phyloP scores from a whole-genome alignment of 495 filamentous ascomycete species.

The Xylaria acuta region DNA sequence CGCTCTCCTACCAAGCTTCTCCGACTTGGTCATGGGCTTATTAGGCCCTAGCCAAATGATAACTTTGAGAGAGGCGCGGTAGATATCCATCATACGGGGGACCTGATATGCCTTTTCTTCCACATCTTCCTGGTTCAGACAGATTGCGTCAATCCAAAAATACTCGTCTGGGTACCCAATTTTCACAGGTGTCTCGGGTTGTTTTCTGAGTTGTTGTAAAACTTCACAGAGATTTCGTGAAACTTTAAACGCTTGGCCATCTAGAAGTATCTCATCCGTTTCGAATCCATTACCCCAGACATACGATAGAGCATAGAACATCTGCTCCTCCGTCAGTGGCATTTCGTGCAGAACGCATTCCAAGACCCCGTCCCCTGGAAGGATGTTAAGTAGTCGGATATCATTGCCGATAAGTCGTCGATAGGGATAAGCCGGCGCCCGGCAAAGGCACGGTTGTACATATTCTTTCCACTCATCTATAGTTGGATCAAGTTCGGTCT shows the following conservation, averaged over 20 bases:
- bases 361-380: not conserved
- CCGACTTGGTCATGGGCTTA: not conserved
- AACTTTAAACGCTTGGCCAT: not conserved
- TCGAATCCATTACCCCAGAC: not conserved
- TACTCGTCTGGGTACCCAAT: constrained; percentile 3
- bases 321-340: not conserved
- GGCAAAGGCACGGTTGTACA: not conserved
- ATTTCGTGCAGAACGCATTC: constrained; percentile 14
- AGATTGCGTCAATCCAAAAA: constrained; percentile 13
- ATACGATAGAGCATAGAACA: constrained; percentile 13
- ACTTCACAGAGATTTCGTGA: not conserved
- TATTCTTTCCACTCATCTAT: not conserved
- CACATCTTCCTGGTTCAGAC: not conserved
- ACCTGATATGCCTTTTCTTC: constrained; percentile 9
- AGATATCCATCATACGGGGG: constrained; percentile 10
- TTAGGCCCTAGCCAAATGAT: constrained; percentile 18
- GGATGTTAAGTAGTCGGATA: constrained; percentile 10
- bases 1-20: not conserved
- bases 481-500: not conserved
- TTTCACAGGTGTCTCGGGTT: not conserved
- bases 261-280: not conserved
- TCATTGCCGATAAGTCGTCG: not conserved
- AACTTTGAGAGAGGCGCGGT: not conserved
- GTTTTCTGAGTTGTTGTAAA: not conserved
- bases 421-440: not conserved